These are phyloP conservation scores for Cladosporium phlei DNA, from an alignment of 2,329 filamentous ascomycete genomes.

Conservation along the genomic window DNA sequence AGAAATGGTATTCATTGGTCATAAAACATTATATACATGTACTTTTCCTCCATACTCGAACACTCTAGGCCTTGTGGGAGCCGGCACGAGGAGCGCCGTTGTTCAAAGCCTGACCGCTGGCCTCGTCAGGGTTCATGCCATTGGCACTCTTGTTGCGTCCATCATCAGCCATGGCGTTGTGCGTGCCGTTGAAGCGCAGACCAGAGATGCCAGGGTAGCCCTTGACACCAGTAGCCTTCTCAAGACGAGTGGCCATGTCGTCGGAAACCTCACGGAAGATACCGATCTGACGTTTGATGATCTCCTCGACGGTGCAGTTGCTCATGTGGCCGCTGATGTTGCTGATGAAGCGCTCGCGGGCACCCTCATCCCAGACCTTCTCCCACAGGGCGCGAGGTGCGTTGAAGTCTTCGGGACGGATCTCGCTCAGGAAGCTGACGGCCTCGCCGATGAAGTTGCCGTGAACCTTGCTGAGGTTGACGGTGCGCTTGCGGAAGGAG, in stretches of 20 bases:
- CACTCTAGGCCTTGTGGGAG: constrained; percentile 33
- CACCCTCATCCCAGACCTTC: constrained; percentile 56
- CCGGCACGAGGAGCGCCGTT: constrained; percentile 48
- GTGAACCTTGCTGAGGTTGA: constrained; percentile 48
- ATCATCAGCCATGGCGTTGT: constrained; percentile 57
- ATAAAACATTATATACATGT: constrained; percentile 12
- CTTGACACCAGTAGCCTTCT: constrained; percentile 60
- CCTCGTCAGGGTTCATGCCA: constrained; percentile 37
- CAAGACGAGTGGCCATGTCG: constrained; percentile 54
- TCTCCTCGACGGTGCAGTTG: constrained; percentile 54
- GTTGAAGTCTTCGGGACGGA: constrained; percentile 51
- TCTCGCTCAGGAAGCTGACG: constrained; percentile 49
- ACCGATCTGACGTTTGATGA: constrained; percentile 59
- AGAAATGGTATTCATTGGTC: constrained; percentile 4
- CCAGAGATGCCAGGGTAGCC: constrained; percentile 55
- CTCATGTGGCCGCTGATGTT: constrained; percentile 60
- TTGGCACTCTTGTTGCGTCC: constrained; percentile 47
- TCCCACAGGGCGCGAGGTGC: constrained; percentile 57
- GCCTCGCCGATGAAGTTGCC: constrained; percentile 47
- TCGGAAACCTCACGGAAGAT: constrained; percentile 61
- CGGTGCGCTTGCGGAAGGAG: constrained; percentile 42
- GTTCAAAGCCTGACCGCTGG: constrained; percentile 28
- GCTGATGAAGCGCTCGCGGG: constrained; percentile 54
- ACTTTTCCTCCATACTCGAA: not conserved
- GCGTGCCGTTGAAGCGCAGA: constrained; percentile 55